Evolutionary conservation across 371 early-diverging fungal species (phyloP).

Genomic region (Apophysomyces trapeziformis): DNA sequence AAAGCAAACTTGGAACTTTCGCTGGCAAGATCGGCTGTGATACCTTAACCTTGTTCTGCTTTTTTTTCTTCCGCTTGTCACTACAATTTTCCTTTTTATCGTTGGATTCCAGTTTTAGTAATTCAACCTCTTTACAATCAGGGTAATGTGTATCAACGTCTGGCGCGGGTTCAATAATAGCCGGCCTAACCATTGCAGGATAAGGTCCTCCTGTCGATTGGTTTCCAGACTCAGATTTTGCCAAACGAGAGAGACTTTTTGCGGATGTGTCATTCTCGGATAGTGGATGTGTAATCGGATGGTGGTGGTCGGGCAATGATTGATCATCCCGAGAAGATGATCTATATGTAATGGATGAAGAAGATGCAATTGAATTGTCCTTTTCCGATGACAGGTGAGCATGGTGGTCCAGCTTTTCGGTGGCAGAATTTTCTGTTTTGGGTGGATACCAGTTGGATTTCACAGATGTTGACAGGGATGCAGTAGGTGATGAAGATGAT

Average conservation of each 20-base stretch:
- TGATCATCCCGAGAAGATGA: not conserved
- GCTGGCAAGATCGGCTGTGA: not conserved
- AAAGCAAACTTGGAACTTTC: not conserved
- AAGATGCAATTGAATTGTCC: not conserved
- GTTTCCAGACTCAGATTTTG: constrained; percentile 3
- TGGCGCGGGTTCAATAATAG: not conserved
- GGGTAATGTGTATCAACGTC: not conserved
- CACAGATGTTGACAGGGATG: constrained; percentile 1
- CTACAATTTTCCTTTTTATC: not conserved
- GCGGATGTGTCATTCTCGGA: not conserved
- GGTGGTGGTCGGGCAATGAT: not conserved
- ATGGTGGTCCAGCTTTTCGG: not conserved
- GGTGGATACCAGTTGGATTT: not conserved
- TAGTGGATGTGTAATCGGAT: not conserved
- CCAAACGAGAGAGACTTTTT: not conserved
- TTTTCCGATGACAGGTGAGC: constrained; percentile 8
- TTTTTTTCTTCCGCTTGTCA: not conserved
- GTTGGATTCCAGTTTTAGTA: not conserved
- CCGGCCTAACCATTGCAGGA: not conserved
- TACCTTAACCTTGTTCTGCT: not conserved
- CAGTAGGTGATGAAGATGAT: constrained; percentile 9
- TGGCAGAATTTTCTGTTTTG: not conserved
- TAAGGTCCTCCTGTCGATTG: not conserved
- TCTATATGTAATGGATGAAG: not conserved
- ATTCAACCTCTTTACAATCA: not conserved